These are phyloP conservation scores for Claviceps fusiformis DNA, from an alignment of 2,329 filamentous ascomycete genomes.

Conservation along the genomic window DNA sequence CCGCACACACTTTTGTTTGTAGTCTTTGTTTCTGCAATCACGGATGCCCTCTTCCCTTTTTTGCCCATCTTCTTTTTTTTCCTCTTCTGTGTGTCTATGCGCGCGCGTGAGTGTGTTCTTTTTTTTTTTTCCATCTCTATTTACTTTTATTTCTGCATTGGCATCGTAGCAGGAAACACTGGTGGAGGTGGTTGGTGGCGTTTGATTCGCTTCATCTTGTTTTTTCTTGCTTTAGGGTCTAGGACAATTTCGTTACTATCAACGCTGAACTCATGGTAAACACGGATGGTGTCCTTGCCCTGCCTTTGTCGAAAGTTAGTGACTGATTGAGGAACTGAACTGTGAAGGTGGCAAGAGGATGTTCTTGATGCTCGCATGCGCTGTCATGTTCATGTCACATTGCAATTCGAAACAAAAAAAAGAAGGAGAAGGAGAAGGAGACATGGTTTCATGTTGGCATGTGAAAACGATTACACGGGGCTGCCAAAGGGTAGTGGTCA, in stretches of 20 bases:
- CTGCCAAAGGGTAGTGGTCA: neutral
- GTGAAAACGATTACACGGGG: neutral
- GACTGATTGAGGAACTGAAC: neutral
- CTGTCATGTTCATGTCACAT: neutral
- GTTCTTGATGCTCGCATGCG: neutral
- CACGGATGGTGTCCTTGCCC: neutral
- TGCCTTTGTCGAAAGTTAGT: neutral
- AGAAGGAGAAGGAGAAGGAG: neutral
- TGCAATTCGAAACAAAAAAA: no score
- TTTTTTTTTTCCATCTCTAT: neutral
- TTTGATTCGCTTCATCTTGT: conserved; percentile 10
- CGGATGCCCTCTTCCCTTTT: neutral
- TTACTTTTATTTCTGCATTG: conserved; percentile 16
- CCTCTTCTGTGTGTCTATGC: neutral
- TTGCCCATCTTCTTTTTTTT: neutral
- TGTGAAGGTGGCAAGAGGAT: neutral
- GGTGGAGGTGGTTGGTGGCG: conserved; percentile 14
- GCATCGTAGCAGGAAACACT: conserved; percentile 11
- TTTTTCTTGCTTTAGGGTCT: neutral
- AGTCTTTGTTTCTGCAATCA: neutral
- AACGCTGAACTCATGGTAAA: neutral
- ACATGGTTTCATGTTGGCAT: neutral
- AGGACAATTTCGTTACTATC: neutral
- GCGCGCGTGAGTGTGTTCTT: neutral
- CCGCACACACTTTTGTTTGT: neutral